Evolutionary conservation across 2,329 filamentous ascomycete genomes (phyloP).

Genomic region (Pseudogymnoascus sp.): DNA sequence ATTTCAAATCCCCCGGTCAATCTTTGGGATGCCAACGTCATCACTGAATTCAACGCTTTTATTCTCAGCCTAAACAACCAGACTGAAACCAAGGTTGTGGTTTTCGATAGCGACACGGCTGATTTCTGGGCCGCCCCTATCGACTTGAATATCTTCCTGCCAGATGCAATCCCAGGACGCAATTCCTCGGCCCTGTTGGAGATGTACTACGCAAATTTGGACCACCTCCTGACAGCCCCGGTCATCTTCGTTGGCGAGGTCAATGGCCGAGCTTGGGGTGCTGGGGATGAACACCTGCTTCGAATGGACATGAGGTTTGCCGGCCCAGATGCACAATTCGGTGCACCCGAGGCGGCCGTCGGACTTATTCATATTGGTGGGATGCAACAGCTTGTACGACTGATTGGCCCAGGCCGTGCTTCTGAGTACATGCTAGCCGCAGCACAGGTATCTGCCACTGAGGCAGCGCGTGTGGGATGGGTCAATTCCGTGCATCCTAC

Average conservation of each 20-base stretch:
- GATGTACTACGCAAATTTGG: background rate
- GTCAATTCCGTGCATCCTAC: constrained; percentile 11
- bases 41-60: background rate
- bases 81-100: background rate
- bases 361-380: constrained; percentile 13
- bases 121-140: background rate
- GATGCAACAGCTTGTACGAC: constrained; percentile 11
- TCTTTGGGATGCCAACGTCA: background rate
- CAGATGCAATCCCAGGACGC: background rate
- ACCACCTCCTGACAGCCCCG: background rate
- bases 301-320: constrained; percentile 16
- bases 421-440: constrained; percentile 16
- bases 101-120: background rate
- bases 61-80: background rate
- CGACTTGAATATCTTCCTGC: background rate
- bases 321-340: constrained; percentile 9
- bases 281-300: constrained; percentile 15
- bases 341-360: constrained; percentile 11
- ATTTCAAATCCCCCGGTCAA: background rate
- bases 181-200: background rate
- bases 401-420: constrained; percentile 14
- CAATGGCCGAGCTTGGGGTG: constrained; percentile 11
- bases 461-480: constrained; percentile 15
- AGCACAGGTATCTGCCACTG: constrained; percentile 12
- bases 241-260: constrained; percentile 13